Base-by-base conservation (phyloP, 202 grass and related monocot genomes). In the Digitaria exilis region DNA sequence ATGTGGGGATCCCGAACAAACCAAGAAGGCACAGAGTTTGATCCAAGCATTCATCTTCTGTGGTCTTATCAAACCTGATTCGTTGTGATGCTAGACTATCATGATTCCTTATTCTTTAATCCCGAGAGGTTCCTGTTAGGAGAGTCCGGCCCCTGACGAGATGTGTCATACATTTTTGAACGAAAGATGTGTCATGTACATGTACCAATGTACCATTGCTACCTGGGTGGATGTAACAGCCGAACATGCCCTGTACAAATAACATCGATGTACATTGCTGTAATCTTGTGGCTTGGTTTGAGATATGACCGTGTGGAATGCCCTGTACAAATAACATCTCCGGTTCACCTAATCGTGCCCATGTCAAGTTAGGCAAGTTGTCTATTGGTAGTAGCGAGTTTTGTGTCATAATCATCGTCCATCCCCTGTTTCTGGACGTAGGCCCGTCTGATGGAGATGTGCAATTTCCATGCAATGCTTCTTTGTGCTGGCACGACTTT, bases 21-120 rank as follows among this genome's bases (percentile, higher is more conserved):
- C 61, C 18, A 90, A 77, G 81, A 94, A 69, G 80, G 91, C 88
- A 1, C 91, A 91, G 56, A 86, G 91, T 46, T 73, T 94, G 49
- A 82, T 94, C 54, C 91, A 94, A 37, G 86, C 86, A 0, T 94
- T 91, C 69, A 94, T 94, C 30, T 88, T 94, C 29, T 94, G 91
- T 73, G 91, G 91, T 62, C 80, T 90, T 75, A 72, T 60, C 77
- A 77, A 61, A 82, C 77, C 37, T 91, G 80, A 87, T 70, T 24
- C 2, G 9, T 5, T 5, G 52, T 16, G 24, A 32, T 49, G 50
- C 29, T 31, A 51, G 1, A 19, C 48, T 19, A 26, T 68, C 37
- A 60, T 73, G 50, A 49, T 35, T 26, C 18, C 3, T 65, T 9
- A 48, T 69, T 90, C 16, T 51, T 51, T 9, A n/a, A n/a, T n/a